Percentiles rank a stretch among this genome's conserved stretches.
Evolutionary conservation across 176 grass and related monocot species (phyloP).

Genomic region (Eremochloa ophiuroides): DNA sequence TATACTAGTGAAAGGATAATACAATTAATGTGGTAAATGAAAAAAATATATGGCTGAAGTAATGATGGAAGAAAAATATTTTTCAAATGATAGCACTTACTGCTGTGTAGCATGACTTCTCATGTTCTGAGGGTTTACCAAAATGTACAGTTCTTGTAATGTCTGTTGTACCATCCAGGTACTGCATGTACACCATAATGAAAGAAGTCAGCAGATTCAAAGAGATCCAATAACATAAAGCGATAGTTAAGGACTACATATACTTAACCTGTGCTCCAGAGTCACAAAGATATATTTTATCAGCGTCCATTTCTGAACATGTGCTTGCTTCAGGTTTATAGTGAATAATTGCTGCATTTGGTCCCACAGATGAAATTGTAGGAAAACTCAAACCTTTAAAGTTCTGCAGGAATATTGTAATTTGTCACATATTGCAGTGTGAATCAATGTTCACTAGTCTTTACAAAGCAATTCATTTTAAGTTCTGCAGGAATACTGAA

Average conservation of each 20-base stretch:
- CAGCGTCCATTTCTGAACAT: slow-evolving; percentile 88
- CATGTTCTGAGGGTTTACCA: slow-evolving; percentile 92
- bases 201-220: slow-evolving; percentile 19
- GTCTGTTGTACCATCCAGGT: slow-evolving; percentile 96
- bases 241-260: slow-evolving; percentile 11
- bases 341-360: slow-evolving; percentile 96
- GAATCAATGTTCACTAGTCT: too few relatives aligned
- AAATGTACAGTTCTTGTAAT: slow-evolving; percentile 99
- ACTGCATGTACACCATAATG: slow-evolving; percentile 48
- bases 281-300: slow-evolving; percentile 98
- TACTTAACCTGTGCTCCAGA: slow-evolving; percentile 86
- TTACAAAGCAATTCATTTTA: too few relatives aligned
- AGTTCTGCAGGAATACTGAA: slow-evolving; percentile 62
- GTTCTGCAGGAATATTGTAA: slow-evolving; percentile 55
- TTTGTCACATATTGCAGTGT: slow-evolving; percentile 1
- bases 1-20: not conserved
- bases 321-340: slow-evolving; percentile 76
- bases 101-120: slow-evolving; percentile 93
- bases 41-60: not conserved
- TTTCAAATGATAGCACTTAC: slow-evolving; percentile 41
- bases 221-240: slow-evolving; percentile 15
- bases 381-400: slow-evolving; percentile 94
- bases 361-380: slow-evolving; percentile 97
- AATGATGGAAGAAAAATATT: not conserved
- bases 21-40: not conserved